Conservation (phyloP, 2,329 filamentous ascomycete species). For the Plenodomus tracheiphilus region DNA sequence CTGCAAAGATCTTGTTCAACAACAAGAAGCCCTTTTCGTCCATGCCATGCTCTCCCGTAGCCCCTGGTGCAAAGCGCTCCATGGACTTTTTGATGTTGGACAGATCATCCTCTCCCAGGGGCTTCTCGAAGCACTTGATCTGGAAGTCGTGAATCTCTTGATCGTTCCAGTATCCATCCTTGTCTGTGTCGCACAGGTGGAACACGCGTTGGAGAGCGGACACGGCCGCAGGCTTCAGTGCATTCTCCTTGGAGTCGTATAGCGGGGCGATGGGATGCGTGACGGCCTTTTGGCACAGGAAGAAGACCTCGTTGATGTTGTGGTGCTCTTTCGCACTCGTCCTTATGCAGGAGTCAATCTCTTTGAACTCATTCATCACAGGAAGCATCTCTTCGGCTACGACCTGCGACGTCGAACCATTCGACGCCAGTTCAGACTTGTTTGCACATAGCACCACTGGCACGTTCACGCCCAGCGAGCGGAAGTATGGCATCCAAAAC, state of each 20-base stretch:
- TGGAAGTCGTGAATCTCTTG: conserved; percentile 91
- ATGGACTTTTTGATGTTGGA: conserved; percentile 91
- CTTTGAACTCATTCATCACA: conserved; percentile 97
- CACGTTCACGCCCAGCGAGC: conserved; percentile 96
- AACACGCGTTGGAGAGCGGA: conserved; percentile 88
- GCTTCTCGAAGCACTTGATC: conserved; percentile 86
- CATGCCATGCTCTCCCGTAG: conserved; percentile 67
- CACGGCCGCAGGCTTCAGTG: conserved; percentile 86
- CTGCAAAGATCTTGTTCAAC: conserved; percentile 93
- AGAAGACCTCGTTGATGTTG: conserved; percentile 94
- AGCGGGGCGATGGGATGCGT: conserved; percentile 95
- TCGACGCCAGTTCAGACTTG: conserved; percentile 85
- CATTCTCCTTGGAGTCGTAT: conserved; percentile 88
- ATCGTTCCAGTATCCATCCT: conserved; percentile 90
- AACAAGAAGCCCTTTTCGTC: conserved; percentile 82
- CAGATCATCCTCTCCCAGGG: conserved; percentile 77
- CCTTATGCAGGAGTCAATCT: conserved; percentile 96
- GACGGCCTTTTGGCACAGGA: conserved; percentile 96
- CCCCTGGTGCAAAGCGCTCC: conserved; percentile 66
- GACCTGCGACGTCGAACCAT: conserved; percentile 77
- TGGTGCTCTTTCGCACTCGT: conserved; percentile 89
- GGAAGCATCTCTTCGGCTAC: conserved; percentile 97
- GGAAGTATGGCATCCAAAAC: conserved; percentile 98
- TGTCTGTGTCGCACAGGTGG: conserved; percentile 94
- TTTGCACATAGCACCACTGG: conserved; percentile 96